phyloP scores from a whole-genome alignment of 345 rosid species.

The Mercurialis annua region DNA sequence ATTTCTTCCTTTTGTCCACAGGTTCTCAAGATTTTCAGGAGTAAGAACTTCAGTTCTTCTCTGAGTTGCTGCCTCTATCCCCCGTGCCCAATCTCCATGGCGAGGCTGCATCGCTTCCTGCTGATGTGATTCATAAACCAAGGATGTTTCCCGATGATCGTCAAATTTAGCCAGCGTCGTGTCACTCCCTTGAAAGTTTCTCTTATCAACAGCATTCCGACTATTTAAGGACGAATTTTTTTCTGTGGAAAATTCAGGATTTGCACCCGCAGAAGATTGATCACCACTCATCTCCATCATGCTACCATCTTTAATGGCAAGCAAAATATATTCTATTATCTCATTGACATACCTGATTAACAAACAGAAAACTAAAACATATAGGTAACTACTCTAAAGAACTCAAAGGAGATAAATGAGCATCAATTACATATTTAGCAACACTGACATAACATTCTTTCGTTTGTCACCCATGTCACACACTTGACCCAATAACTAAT shows the following conservation, averaged over 20 bases:
- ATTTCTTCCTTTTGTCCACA: constrained; percentile 98
- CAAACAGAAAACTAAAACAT: not conserved
- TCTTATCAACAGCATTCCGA: not conserved
- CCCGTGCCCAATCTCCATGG: constrained; percentile 75
- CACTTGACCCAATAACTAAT: not conserved
- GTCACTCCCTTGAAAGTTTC: constrained; percentile 31
- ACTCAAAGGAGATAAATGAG: not conserved
- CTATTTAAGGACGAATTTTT: constrained; percentile 32
- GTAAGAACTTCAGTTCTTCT: constrained; percentile 92
- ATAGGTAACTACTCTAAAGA: not conserved
- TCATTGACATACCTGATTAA: constrained; percentile 79
- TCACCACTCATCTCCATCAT: constrained; percentile 39
- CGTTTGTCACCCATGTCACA: not conserved
- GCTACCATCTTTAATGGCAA: constrained; percentile 46
- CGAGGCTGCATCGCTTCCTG: constrained; percentile 42
- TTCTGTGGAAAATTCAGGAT: constrained; percentile 28
- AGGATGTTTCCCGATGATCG: constrained; percentile 28
- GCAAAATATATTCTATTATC: constrained; percentile 65
- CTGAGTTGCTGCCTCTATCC: constrained; percentile 78
- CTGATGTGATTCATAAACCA: constrained; percentile 23
- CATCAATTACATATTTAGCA: not conserved
- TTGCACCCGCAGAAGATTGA: constrained; percentile 40
- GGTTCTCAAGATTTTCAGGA: constrained; percentile 96
- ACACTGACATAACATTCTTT: not conserved
- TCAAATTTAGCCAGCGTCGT: constrained; percentile 31